Evolutionary conservation across 345 rosid species (phyloP), one percentile per base, ranked within the genome.

Genomic region (Conringia planisiliqua): DNA sequence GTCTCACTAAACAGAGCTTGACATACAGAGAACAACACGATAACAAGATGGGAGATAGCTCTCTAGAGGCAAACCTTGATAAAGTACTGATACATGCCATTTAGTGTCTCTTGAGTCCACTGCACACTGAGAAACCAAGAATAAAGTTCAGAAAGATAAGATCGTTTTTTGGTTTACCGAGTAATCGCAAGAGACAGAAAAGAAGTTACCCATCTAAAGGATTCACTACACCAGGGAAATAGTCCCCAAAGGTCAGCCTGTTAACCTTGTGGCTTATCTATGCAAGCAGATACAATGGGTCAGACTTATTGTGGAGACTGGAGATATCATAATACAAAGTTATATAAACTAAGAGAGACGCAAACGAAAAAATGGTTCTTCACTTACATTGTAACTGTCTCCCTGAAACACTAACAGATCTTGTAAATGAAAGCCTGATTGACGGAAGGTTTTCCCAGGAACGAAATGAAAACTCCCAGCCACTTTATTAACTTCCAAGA

Each of bases 61-160:
- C 36, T 48, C 24, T 33, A 26, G 50, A 48, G 62, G 55, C 81
- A 32, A 82, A 88, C 96, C 96, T 88, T 88, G 76, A 90, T 73
- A 55, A 90, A 90, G 61, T 90, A 92, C 78, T 90, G 95, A 79
- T 90, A 92, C 91, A 90, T 85, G 73, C 90, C 95, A 80, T 80
- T 81, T 2, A 86, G 86, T 4, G 83, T 73, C 72, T 84, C 85
- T 66, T 92, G 98, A 6, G 72, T 80, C 95, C 91, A 86, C 18
- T 81, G 82, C 51, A 85, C 91, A 57, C 91, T 90, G 39, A 56
- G 60, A 63, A 12, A 69, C 33, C 44, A 71, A 62, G 16, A 50
- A n/a, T 6, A 61, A 16, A 16, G 20, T 18, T 61, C n/a, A 13
- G 33, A n/a, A 22, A 47, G 51, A 33, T 24, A 30, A 56, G 10